These are phyloP conservation scores for Wickerhamiella nectarea DNA, from an alignment of 805 yeast genomes.

Conservation along the genomic window DNA sequence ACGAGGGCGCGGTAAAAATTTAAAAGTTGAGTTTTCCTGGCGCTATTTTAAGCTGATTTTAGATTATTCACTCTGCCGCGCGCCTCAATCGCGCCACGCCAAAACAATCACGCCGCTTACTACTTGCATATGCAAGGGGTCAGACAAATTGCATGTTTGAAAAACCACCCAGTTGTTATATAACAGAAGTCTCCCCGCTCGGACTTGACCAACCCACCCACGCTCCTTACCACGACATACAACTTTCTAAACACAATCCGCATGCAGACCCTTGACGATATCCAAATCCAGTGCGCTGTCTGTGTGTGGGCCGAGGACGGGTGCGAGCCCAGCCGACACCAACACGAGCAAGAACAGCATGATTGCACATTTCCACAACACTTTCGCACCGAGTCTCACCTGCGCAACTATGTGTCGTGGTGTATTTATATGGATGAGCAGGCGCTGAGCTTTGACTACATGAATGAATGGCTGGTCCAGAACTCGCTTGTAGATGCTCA, in stretches of 20 bases:
- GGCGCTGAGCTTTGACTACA: slow-evolving; percentile 20
- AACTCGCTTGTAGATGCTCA: slow-evolving; percentile 16
- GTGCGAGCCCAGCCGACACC: slow-evolving; percentile 1
- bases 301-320: slow-evolving; percentile 22
- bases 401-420: slow-evolving; percentile 20
- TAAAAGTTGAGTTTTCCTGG: neutral
- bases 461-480: slow-evolving; percentile 22
- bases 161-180: slow-evolving; percentile 1
- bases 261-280: neutral
- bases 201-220: neutral
- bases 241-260: no score
- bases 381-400: slow-evolving; percentile 18
- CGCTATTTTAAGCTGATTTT: no score
- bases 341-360: slow-evolving; percentile 1
- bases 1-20: neutral
- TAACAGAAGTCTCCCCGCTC: neutral
- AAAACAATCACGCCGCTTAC: no score
- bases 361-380: slow-evolving; percentile 13
- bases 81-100: no score
- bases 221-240: no score
- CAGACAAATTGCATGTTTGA: slow-evolving; percentile 1
- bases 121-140: slow-evolving; percentile 4
- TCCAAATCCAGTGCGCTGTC: slow-evolving; percentile 16
- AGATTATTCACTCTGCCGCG: no score
- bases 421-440: slow-evolving; percentile 20